A percentile compares a stretch with the other conserved stretches of the same genome.
These are phyloP conservation scores for Aspergillus viridinutans DNA, from an alignment of 2,329 filamentous ascomycete genomes.

Conservation along the genomic window DNA sequence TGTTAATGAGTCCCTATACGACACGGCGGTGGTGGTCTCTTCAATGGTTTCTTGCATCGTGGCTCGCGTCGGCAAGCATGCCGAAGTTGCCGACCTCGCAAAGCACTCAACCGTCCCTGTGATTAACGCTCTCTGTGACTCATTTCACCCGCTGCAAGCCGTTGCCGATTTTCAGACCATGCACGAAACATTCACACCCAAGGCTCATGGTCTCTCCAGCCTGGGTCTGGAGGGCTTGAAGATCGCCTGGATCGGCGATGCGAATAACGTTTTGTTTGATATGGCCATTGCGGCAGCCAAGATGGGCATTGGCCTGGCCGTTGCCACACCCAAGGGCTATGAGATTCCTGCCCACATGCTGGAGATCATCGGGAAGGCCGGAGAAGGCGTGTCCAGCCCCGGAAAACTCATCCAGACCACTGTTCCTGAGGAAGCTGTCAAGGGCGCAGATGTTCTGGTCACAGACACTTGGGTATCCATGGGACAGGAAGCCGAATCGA, in stretches of 20 bases:
- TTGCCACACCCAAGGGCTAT: slow-evolving; percentile 83
- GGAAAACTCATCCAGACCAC: slow-evolving; percentile 71
- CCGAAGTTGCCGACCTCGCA: slow-evolving; percentile 68
- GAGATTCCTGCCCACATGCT: slow-evolving; percentile 73
- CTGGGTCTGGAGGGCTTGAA: slow-evolving; percentile 79
- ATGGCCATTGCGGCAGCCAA: slow-evolving; percentile 84
- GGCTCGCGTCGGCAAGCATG: slow-evolving; percentile 71
- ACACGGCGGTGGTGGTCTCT: slow-evolving; percentile 89
- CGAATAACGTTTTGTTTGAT: slow-evolving; percentile 95
- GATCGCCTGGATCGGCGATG: slow-evolving; percentile 93
- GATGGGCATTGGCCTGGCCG: slow-evolving; percentile 77
- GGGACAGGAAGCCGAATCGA: slow-evolving; percentile 86
- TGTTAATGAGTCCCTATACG: slow-evolving; percentile 88
- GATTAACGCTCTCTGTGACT: slow-evolving; percentile 82
- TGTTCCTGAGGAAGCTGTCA: slow-evolving; percentile 78
- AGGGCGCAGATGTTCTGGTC: slow-evolving; percentile 81
- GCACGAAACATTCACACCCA: slow-evolving; percentile 66
- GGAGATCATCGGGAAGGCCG: slow-evolving; percentile 64
- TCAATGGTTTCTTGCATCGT: slow-evolving; percentile 85
- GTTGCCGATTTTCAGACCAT: slow-evolving; percentile 94
- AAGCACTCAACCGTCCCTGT: slow-evolving; percentile 72
- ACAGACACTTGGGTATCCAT: slow-evolving; percentile 99
- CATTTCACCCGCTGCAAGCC: slow-evolving; percentile 89
- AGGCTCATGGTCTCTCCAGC: slow-evolving; percentile 34
- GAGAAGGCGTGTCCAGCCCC: slow-evolving; percentile 52